Conservation (phyloP, 495 filamentous ascomycete species). For the Astrocystis sublimbata region DNA sequence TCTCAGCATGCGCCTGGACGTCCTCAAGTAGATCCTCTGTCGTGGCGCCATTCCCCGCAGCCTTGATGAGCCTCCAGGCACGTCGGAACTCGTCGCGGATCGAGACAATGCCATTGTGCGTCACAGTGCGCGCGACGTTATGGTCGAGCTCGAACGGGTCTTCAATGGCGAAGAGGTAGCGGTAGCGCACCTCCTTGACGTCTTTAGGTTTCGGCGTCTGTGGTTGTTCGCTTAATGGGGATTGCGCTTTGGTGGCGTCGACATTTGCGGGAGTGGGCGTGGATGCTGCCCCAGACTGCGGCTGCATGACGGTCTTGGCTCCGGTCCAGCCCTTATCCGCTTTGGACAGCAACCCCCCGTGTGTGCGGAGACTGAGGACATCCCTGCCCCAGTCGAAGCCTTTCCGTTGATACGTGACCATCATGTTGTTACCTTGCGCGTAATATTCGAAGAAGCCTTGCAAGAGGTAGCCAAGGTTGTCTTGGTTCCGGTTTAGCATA, state of each 20-base stretch:
- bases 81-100: slow-evolving; percentile 80
- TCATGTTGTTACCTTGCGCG: slow-evolving; percentile 51
- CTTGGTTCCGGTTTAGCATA: slow-evolving; percentile 58
- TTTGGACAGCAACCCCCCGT: slow-evolving; percentile 67
- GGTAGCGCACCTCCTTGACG: slow-evolving; percentile 66
- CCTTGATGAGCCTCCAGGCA: slow-evolving; percentile 64
- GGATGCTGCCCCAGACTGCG: slow-evolving; percentile 18
- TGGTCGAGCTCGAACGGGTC: slow-evolving; percentile 84
- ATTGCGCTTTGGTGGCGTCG: slow-evolving; percentile 19
- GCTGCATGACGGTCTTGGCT: slow-evolving; percentile 58
- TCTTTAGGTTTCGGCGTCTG: slow-evolving; percentile 27
- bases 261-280: slow-evolving; percentile 17
- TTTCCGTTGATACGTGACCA: slow-evolving; percentile 38
- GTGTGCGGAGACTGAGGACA: slow-evolving; percentile 69
- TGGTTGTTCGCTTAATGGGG: slow-evolving; percentile 12
- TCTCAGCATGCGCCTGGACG: slow-evolving; percentile 24
- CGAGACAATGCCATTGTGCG: slow-evolving; percentile 67
- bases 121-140: slow-evolving; percentile 81
- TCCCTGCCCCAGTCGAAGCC: slow-evolving; percentile 72
- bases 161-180: slow-evolving; percentile 85
- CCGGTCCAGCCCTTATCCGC: slow-evolving; percentile 74
- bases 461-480: slow-evolving; percentile 64
- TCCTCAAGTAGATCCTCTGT: slow-evolving; percentile 44
- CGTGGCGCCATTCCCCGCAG: slow-evolving; percentile 25
- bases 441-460: slow-evolving; percentile 83